A percentile compares a stretch with the other conserved stretches of the same genome.
Conservation (phyloP, 306 rosid genomes). For the Potentilla sterilis region DNA sequence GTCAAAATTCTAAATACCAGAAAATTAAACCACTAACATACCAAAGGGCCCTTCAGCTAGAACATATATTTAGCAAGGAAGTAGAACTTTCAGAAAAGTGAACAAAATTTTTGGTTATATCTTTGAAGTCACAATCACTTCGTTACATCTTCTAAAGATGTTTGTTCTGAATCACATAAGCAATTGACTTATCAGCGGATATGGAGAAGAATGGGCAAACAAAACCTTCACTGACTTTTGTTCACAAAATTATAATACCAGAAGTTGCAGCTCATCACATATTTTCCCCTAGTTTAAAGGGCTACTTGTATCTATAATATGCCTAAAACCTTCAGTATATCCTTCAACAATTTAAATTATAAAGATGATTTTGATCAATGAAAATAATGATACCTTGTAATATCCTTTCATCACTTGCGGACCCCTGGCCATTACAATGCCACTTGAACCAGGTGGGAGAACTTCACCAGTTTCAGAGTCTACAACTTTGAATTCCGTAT, state of each 20-base stretch:
- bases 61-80: not conserved
- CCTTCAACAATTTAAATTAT: not conserved
- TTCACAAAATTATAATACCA: not conserved
- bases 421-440: slow-evolving; percentile 72
- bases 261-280: not conserved
- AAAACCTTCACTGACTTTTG: not conserved
- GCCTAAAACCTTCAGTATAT: not conserved
- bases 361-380: not conserved
- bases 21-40: not conserved
- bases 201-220: not conserved
- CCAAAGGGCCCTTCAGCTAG: not conserved
- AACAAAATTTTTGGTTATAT: not conserved
- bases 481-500: slow-evolving; percentile 70
- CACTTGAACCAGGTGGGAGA: slow-evolving; percentile 81
- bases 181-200: not conserved
- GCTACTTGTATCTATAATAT: not conserved
- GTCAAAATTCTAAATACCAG: not conserved
- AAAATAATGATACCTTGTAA: slow-evolving; percentile 61
- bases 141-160: not conserved
- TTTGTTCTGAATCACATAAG: not conserved
- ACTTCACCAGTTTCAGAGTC: slow-evolving; percentile 69
- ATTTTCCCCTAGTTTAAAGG: not conserved
- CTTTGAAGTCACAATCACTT: not conserved
- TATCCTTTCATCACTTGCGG: slow-evolving; percentile 93
- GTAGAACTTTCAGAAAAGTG: not conserved